phyloP scores from a whole-genome alignment of 2,329 filamentous ascomycete species.

The Coniochaeta hoffmannii region DNA sequence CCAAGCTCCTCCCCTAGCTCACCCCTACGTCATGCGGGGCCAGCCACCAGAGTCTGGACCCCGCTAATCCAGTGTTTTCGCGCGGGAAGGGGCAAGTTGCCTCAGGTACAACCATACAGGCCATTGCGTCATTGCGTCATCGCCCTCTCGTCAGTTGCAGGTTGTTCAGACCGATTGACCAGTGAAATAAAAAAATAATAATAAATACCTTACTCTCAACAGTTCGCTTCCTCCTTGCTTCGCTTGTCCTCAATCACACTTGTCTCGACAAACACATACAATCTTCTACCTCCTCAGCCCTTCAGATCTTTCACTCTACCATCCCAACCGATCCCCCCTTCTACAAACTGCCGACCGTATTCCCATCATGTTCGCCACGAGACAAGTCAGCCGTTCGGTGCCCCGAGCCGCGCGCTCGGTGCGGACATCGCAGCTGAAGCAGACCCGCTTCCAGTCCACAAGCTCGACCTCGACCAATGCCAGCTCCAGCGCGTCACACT shows the following conservation, averaged over 20 bases:
- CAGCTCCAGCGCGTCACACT: slow-evolving; percentile 21
- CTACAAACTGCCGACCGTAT: background rate
- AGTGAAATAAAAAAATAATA: background rate
- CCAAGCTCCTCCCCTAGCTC: background rate
- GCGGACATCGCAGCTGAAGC: slow-evolving; percentile 19
- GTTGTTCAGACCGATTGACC: background rate
- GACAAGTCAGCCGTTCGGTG: slow-evolving; percentile 19
- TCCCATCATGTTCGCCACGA: slow-evolving; percentile 21
- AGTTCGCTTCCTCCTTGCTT: background rate
- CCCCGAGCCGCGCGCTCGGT: slow-evolving; percentile 19
- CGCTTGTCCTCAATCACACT: background rate
- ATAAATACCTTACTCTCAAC: background rate
- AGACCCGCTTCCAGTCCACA: slow-evolving; percentile 34
- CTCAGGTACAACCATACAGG: background rate
- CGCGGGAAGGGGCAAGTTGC: background rate
- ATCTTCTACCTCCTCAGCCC: background rate
- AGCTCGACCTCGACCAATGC: slow-evolving; percentile 4
- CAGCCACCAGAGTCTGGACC: background rate
- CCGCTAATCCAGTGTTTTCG: background rate
- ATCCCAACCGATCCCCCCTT: background rate
- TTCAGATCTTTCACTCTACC: no score
- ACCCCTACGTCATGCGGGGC: background rate
- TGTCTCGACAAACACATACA: no score
- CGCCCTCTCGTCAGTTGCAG: background rate
- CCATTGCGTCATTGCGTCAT: slow-evolving; percentile 2